Conservation (phyloP, 75 land plant species). For the Azolla pinnata region DNA sequence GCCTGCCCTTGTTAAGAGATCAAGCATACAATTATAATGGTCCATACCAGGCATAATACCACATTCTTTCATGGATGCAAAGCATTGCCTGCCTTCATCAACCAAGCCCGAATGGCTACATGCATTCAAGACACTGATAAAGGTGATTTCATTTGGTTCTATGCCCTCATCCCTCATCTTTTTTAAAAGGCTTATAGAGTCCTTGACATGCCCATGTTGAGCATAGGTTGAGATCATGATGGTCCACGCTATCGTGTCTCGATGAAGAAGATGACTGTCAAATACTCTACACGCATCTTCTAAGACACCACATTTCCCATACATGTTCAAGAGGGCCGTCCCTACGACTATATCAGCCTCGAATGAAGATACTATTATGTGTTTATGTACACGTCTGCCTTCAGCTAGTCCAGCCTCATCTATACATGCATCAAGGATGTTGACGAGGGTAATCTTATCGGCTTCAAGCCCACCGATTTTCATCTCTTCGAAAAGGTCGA, state of each 20-base stretch:
- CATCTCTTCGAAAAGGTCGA: not conserved
- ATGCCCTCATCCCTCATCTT: not conserved
- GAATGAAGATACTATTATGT: not conserved
- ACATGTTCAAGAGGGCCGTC: not conserved
- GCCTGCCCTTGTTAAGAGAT: too few species aligned
- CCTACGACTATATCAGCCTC: not conserved
- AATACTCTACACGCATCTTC: not conserved
- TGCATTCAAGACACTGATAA: not conserved
- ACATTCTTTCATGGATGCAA: not conserved
- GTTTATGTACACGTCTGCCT: not conserved
- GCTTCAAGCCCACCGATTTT: not conserved
- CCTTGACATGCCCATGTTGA: not conserved
- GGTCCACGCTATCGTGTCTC: not conserved
- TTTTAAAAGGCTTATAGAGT: not conserved
- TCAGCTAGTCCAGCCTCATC: not conserved
- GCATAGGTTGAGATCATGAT: not conserved
- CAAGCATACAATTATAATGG: conserved; percentile 4
- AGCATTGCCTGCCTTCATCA: not conserved
- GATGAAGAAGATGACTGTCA: not conserved
- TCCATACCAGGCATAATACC: not conserved
- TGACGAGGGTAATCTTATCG: not conserved
- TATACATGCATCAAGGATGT: not conserved
- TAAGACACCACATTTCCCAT: not conserved
- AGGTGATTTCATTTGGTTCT: conserved; percentile 5
- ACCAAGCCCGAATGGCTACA: conserved; percentile 6